phyloP scores from a whole-genome alignment of 441 rosid species.

The Populus tomentosa region DNA sequence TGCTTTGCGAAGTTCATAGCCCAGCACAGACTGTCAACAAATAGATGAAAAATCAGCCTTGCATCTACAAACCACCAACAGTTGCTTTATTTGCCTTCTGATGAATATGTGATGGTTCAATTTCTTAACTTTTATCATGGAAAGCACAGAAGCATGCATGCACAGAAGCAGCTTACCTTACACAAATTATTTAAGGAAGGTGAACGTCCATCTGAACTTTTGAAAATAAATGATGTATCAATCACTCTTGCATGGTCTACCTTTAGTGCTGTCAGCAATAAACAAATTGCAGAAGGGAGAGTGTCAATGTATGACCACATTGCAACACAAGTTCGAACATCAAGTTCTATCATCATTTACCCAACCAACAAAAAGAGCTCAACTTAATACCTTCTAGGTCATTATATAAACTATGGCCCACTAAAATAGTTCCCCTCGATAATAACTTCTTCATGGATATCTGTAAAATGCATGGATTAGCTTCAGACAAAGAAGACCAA shows the following conservation, averaged over 20 bases:
- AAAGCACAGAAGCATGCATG: not conserved
- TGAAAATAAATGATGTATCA: constrained; percentile 78
- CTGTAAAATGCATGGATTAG: constrained; percentile 30
- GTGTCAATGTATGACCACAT: not conserved
- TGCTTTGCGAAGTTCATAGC: constrained; percentile 56
- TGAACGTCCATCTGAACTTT: constrained; percentile 28
- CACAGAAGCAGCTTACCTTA: constrained; percentile 48
- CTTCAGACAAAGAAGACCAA: constrained; percentile 16
- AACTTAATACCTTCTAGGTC: constrained; percentile 60
- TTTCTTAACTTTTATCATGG: not conserved
- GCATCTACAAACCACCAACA: constrained; percentile 1
- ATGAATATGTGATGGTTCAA: not conserved
- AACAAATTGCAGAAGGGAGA: constrained; percentile 1
- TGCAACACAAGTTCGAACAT: constrained; percentile 10
- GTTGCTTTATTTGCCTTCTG: not conserved
- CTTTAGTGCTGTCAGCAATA: constrained; percentile 59
- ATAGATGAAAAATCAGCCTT: constrained; percentile 5
- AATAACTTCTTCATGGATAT: constrained; percentile 66
- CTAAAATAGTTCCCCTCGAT: constrained; percentile 57
- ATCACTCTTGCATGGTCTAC: constrained; percentile 79
- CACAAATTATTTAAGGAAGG: constrained; percentile 76
- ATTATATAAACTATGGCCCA: constrained; percentile 78
- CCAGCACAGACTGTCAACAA: constrained; percentile 53
- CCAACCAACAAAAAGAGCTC: not conserved
- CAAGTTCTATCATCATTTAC: constrained; percentile 1